Evolutionary conservation across 352 stramenopile genomes (phyloP), one percentile per base, ranked within the genome.

Genomic region (Globisporangium alternatum): DNA sequence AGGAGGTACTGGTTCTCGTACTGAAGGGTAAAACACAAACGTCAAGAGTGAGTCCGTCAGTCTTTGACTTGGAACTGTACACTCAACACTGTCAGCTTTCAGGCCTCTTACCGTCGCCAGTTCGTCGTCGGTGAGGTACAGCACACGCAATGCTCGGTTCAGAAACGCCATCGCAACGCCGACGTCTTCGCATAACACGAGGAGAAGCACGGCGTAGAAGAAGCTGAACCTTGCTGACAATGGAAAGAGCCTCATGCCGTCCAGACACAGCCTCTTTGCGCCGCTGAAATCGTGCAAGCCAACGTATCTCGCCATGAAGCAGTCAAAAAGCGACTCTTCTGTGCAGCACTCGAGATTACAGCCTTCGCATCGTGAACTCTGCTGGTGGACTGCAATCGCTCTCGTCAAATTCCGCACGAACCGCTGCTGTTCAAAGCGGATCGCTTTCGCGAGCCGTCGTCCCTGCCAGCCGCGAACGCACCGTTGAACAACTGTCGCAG

Each of bases 261-360:
- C 71, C 51, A 78, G 62, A 48, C 70, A 65, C n/a, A 86, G 67
- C 5, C 28, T 49, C 28, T 54, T 72, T 2, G 78, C 76, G 21
- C 78, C 71, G 9, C 56, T 65, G 31, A 84, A 75, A 44, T 86
- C 78, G 30, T 84, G 76, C 37, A 86, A 65, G 2, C 76, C 78
- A 7, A 84, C 64, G 17, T 74, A 86, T 45, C 76, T 65, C 21
- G 69, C 62, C 74, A 86, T 86, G 30, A 86, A 79, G 45, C 78
- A 86, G 22, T 59, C 51, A 61, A 84, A 78, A 1, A 86, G 66
- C 33, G 75, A 82, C 5, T 67, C 56, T 44, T 83, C 74, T 0
- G 74, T 74, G 56, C 76, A 84, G 5, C 28, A 43, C 7, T 76
- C 65, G 3, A 72, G 21, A 7, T 48, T 56, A 33, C 78, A 86